These are phyloP conservation scores for Albugo laibachii DNA, from an alignment of 352 stramenopile species.

Conservation along the genomic window DNA sequence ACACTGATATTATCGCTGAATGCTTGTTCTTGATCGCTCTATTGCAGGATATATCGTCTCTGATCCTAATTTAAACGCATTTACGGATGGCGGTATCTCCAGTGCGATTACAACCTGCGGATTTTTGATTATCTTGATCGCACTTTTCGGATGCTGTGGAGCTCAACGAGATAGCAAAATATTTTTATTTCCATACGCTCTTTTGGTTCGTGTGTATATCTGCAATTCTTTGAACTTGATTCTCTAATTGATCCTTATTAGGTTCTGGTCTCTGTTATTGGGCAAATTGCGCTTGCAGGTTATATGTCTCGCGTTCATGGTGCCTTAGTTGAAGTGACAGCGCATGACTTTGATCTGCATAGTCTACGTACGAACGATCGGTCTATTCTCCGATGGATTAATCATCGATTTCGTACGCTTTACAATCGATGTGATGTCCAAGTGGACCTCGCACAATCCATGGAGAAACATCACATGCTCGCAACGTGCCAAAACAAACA, in stretches of 20 bases:
- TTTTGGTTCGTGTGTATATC: slow-evolving; percentile 15
- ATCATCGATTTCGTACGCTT: slow-evolving; percentile 49
- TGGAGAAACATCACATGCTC: slow-evolving; percentile 16
- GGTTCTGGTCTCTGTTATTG: slow-evolving; percentile 51
- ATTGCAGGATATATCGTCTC: slow-evolving; percentile 57
- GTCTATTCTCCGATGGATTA: slow-evolving; percentile 52
- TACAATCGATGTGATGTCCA: slow-evolving; percentile 49
- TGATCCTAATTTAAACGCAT: slow-evolving; percentile 55
- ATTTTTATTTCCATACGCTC: slow-evolving; percentile 69
- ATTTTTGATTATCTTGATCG: slow-evolving; percentile 55
- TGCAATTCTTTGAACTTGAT: neutral
- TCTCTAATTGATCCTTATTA: neutral
- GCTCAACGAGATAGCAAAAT: slow-evolving; percentile 75
- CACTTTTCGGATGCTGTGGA: slow-evolving; percentile 53
- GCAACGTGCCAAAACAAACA: slow-evolving; percentile 32
- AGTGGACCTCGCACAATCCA: slow-evolving; percentile 38
- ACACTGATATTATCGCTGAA: too few species aligned
- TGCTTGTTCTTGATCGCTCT: slow-evolving; percentile 1
- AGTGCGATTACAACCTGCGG: slow-evolving; percentile 65
- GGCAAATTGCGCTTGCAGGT: slow-evolving; percentile 50
- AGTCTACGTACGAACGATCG: slow-evolving; percentile 29
- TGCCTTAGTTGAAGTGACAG: slow-evolving; percentile 36
- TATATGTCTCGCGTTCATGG: slow-evolving; percentile 69
- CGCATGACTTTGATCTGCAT: slow-evolving; percentile 50
- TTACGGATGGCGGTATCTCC: slow-evolving; percentile 56